Evolutionary conservation across 2,329 filamentous ascomycete genomes (phyloP), one percentile per base, ranked within the genome.

Genomic region (Penicillium occitanis): DNA sequence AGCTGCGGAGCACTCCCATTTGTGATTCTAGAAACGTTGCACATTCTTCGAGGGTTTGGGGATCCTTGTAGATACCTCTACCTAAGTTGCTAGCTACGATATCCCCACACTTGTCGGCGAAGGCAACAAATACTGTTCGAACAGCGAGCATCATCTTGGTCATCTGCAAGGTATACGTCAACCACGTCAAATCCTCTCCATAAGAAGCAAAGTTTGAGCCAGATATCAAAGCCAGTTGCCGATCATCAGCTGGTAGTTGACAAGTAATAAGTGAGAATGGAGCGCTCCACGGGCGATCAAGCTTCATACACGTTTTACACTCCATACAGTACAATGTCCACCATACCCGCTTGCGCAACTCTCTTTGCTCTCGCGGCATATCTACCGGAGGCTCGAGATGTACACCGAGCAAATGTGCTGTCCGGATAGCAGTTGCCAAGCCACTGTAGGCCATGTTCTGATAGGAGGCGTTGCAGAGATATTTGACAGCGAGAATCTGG

Each of bases 281-380:
- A 1, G 79, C 68, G 7, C 75, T 70, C 37, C 79, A 79, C 0
- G 82, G 82, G 0, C 83, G 79, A 2, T 83, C 83, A 1, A 84
- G 75, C 66, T 84, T 82, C 74, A 81, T 79, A 66, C 76, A 77
- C 2, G 73, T 78, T 69, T 83, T 84, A 66, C 74, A 79, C 61
- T 87, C 85, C 17, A 85, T 71, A 0, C 76, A 73, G 70, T 80
- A 86, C 1, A 87, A 69, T 0, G 72, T 73, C 83, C 83, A 86
- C 84, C 85, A 87, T 13, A 86, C 67, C 0, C 84, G 76, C 68
- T 80, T 83, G 4, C 81, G 80, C 66, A 84, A 71, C 68, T 85
- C 83, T 19, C 77, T 69, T 59, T 81, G 72, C 0, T 66, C 60
- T 3, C 64, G 67, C 0, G 79, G 72, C 59, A 82, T 66, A 58